Evolutionary conservation across 352 stramenopile genomes (phyloP).

Genomic region (Globisporangium canariense): DNA sequence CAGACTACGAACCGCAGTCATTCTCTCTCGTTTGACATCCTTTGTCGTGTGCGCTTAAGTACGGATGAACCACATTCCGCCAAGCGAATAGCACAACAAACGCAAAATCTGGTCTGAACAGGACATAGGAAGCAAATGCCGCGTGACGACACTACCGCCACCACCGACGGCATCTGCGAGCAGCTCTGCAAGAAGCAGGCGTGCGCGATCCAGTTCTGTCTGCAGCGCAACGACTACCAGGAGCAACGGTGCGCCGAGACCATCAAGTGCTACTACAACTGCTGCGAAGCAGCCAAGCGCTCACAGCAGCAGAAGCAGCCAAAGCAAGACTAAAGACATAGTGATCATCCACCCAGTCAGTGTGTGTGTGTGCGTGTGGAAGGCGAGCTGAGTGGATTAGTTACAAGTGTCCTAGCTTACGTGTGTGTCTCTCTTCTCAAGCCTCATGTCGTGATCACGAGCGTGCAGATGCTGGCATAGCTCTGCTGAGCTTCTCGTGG

Average conservation of each 20-base stretch:
- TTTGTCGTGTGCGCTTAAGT: background rate
- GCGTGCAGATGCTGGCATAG: background rate
- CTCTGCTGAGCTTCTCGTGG: constrained; percentile 22
- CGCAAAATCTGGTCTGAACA: background rate
- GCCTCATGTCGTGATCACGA: background rate
- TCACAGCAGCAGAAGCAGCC: constrained; percentile 21
- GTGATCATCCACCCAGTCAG: too few species aligned
- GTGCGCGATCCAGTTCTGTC: constrained; percentile 81
- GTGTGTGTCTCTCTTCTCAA: background rate
- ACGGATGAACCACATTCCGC: background rate
- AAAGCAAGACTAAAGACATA: background rate
- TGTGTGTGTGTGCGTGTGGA: background rate
- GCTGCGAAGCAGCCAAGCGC: constrained; percentile 49
- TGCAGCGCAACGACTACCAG: constrained; percentile 71
- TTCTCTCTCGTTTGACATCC: background rate
- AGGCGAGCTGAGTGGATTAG: background rate
- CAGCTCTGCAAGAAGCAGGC: constrained; percentile 65
- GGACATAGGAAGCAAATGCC: background rate
- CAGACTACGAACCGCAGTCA: too few species aligned
- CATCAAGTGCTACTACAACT: constrained; percentile 75
- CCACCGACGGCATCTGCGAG: constrained; percentile 35
- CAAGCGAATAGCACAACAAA: background rate
- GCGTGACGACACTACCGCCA: background rate
- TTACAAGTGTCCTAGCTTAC: background rate
- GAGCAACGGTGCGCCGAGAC: constrained; percentile 56